Conservation (phyloP, 495 filamentous ascomycete species). For the Darksidea phi region DNA sequence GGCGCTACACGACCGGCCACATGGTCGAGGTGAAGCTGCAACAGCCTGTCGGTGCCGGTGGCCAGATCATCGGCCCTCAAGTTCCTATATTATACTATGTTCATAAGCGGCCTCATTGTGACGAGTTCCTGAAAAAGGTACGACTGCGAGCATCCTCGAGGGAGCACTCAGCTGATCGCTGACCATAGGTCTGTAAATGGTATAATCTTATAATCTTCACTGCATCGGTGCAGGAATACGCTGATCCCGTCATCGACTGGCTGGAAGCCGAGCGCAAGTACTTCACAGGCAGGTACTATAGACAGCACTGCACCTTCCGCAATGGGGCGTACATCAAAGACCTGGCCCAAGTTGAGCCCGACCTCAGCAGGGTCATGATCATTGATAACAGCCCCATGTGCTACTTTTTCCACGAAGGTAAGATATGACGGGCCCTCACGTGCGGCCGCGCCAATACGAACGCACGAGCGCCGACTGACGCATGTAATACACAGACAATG, state of each 20-base stretch:
- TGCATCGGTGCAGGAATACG: conserved; percentile 96
- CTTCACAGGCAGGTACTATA: conserved; percentile 86
- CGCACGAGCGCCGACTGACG: conserved; percentile 27
- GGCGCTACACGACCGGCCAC: conserved; percentile 91
- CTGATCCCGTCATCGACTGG: conserved; percentile 98
- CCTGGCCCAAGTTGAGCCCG: conserved; percentile 90
- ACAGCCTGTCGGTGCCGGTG: conserved; percentile 59
- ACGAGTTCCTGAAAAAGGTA: conserved; percentile 91
- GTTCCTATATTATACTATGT: conserved; percentile 98
- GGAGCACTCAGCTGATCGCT: conserved; percentile 10
- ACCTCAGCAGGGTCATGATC: conserved; percentile 96
- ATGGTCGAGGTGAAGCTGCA: conserved; percentile 97
- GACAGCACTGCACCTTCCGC: conserved; percentile 92
- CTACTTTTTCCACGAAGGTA: conserved; percentile 98
- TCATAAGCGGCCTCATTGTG: conserved; percentile 93
- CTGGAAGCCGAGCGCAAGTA: conserved; percentile 94
- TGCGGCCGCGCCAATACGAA: conserved; percentile 15
- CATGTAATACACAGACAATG: conserved; percentile 66
- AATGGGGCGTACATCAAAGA: conserved; percentile 98
- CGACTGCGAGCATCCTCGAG: conserved; percentile 29
- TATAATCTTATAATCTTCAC: conserved; percentile 98
- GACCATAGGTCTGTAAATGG: conserved; percentile 77
- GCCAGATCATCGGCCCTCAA: conserved; percentile 71
- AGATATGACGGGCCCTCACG: conserved; percentile 25
- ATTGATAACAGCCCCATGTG: conserved; percentile 96